These are phyloP conservation scores for Curvularia eragrostidis DNA, from an alignment of 2,329 filamentous ascomycete species.

Conservation along the genomic window DNA sequence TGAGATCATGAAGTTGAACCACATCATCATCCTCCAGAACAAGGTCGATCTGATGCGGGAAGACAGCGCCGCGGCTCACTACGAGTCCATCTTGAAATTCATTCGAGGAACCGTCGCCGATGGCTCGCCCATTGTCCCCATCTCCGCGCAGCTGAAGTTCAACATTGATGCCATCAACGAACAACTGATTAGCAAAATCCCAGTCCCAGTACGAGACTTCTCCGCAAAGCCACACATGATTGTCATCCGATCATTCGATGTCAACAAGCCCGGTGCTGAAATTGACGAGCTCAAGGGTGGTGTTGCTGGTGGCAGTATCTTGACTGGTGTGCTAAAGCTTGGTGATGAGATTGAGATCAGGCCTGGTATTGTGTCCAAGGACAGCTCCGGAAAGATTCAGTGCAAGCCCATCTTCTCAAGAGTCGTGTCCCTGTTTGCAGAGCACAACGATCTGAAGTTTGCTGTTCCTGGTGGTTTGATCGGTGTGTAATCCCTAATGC, in stretches of 20 bases:
- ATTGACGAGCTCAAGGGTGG: slow-evolving; percentile 98
- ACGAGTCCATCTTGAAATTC: slow-evolving; percentile 97
- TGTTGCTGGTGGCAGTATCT: slow-evolving; percentile 95
- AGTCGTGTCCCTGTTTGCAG: slow-evolving; percentile 93
- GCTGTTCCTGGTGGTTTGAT: slow-evolving; percentile 97
- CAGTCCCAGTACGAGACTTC: slow-evolving; percentile 90
- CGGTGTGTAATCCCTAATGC: slow-evolving; percentile 50
- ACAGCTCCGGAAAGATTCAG: slow-evolving; percentile 90
- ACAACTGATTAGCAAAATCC: slow-evolving; percentile 92
- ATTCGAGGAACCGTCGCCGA: slow-evolving; percentile 97
- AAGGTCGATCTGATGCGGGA: slow-evolving; percentile 99
- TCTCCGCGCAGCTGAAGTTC: slow-evolving; percentile 97
- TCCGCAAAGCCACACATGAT: slow-evolving; percentile 95
- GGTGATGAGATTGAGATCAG: slow-evolving; percentile 98
- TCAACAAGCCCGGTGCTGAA: slow-evolving; percentile 99
- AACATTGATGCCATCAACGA: slow-evolving; percentile 99
- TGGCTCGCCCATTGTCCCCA: slow-evolving; percentile 93
- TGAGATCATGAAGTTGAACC: slow-evolving; percentile 99
- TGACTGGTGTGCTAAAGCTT: slow-evolving; percentile 95
- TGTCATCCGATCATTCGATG: slow-evolving; percentile 97
- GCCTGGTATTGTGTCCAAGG: slow-evolving; percentile 96
- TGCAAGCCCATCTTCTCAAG: slow-evolving; percentile 97
- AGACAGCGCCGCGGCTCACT: slow-evolving; percentile 90
- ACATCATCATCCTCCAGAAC: slow-evolving; percentile 99
- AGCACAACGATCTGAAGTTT: slow-evolving; percentile 98